Evolutionary conservation across 164 flowering plant genomes (phyloP).

Genomic region (Aristolochia californica): DNA sequence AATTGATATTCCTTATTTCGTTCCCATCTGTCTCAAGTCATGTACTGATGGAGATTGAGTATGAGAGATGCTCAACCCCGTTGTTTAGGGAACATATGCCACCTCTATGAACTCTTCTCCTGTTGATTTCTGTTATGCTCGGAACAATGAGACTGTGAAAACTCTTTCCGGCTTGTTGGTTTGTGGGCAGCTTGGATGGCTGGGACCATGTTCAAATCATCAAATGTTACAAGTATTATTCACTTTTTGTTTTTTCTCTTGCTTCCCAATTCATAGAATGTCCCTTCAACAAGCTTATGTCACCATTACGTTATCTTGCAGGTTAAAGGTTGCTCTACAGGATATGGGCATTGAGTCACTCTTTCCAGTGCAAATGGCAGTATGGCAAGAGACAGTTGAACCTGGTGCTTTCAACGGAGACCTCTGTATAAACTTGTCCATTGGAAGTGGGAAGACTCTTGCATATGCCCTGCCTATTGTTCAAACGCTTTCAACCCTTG

Average conservation of each 20-base stretch:
- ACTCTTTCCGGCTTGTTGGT: too few relatives aligned
- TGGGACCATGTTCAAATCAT: too few relatives aligned
- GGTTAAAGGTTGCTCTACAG: constrained; percentile 59
- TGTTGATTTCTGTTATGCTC: too few relatives aligned
- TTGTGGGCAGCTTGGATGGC: too few relatives aligned
- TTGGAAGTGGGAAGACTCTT: constrained; percentile 88
- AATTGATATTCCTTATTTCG: too few relatives aligned
- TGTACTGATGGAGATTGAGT: too few relatives aligned
- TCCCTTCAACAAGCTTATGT: not conserved
- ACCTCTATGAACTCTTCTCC: too few relatives aligned
- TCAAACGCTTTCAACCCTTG: constrained; percentile 56
- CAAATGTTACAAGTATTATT: not conserved
- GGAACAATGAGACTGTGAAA: too few relatives aligned
- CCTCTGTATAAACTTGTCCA: constrained; percentile 78
- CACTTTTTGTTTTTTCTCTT: not conserved
- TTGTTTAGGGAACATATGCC: too few relatives aligned
- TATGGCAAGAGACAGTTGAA: constrained; percentile 88
- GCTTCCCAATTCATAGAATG: not conserved
- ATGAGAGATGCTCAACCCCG: too few relatives aligned
- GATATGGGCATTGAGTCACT: constrained; percentile 55
- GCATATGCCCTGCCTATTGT: constrained; percentile 91
- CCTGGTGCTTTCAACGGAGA: constrained; percentile 85
- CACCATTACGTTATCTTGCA: constrained; percentile 11
- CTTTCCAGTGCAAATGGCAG: constrained; percentile 83
- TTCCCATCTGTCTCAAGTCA: too few relatives aligned